Conservation (phyloP, 1,139 yeast genomes). For the Kodamaea ohmeri region DNA sequence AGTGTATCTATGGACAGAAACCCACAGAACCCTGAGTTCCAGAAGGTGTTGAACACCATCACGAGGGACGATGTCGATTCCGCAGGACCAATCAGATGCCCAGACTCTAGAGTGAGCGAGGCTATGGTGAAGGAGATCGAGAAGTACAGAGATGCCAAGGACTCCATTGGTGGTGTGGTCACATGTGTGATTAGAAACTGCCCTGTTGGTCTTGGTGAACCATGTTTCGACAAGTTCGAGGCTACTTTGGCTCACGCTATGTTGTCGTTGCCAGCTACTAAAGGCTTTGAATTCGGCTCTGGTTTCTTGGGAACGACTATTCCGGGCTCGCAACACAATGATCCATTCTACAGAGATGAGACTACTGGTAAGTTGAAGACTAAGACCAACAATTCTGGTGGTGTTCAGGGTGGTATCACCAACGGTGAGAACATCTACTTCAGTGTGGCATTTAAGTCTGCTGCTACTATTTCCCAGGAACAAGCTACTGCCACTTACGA, state of each 20-base stretch:
- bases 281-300: slow-evolving; percentile 96
- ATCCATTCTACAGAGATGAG: slow-evolving; percentile 66
- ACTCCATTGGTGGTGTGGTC: slow-evolving; percentile 96
- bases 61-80: slow-evolving; percentile 88
- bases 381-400: slow-evolving; percentile 89
- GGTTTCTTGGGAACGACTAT: slow-evolving; percentile 88
- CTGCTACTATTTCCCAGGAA: slow-evolving; percentile 94
- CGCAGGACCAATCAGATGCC: slow-evolving; percentile 91
- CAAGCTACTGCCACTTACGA: slow-evolving; percentile 86
- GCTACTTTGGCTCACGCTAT: slow-evolving; percentile 95
- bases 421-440: slow-evolving; percentile 95
- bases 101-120: slow-evolving; percentile 68
- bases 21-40: slow-evolving; percentile 62
- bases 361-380: slow-evolving; percentile 67
- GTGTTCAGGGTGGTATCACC: slow-evolving; percentile 96
- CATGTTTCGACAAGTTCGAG: slow-evolving; percentile 94
- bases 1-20: slow-evolving; percentile 71
- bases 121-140: slow-evolving; percentile 87
- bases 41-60: slow-evolving; percentile 63
- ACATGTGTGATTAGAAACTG: slow-evolving; percentile 94
- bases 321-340: slow-evolving; percentile 94
- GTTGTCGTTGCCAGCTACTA: slow-evolving; percentile 96
- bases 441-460: slow-evolving; percentile 94
- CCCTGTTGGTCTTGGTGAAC: slow-evolving; percentile 95
- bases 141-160: slow-evolving; percentile 79